Conservation (phyloP, 306 rosid species). For the apple (Malus domestica) region DNA sequence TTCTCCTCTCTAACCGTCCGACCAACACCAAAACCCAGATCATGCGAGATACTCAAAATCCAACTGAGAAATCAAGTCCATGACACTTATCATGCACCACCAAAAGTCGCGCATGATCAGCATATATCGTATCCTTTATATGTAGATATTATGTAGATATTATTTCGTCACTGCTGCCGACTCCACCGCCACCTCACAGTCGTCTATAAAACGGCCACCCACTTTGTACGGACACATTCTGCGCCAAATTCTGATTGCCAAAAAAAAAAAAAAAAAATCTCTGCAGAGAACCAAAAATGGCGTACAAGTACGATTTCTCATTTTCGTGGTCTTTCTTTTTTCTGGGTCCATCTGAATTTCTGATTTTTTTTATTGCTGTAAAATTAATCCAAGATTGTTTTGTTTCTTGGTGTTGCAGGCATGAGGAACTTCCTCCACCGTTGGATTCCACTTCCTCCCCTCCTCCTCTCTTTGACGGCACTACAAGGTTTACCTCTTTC, state of each 20-base stretch:
- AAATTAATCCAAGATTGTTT: background rate
- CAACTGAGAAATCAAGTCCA: background rate
- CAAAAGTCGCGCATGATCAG: background rate
- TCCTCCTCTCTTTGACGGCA: constrained; percentile 79
- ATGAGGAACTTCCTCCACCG: constrained; percentile 34
- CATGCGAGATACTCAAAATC: background rate
- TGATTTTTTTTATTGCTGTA: background rate
- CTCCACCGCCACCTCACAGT: background rate
- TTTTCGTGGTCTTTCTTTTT: too few relatives aligned
- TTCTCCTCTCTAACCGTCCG: background rate
- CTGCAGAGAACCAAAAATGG: constrained; percentile 25
- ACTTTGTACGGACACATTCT: background rate
- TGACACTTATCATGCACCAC: background rate
- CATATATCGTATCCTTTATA: too few relatives aligned
- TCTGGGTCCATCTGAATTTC: background rate
- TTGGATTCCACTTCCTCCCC: constrained; percentile 50
- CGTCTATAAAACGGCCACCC: background rate
- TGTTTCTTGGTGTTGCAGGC: constrained; percentile 13
- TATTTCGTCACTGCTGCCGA: background rate
- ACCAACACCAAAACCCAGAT: background rate
- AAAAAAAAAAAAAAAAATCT: background rate
- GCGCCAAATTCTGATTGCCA: background rate
- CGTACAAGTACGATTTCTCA: constrained; percentile 27
- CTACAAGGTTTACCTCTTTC: constrained; percentile 48
- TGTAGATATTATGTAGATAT: too few relatives aligned